phyloP scores from a whole-genome alignment of 495 filamentous ascomycete species.

The Xylaria bambusicola region DNA sequence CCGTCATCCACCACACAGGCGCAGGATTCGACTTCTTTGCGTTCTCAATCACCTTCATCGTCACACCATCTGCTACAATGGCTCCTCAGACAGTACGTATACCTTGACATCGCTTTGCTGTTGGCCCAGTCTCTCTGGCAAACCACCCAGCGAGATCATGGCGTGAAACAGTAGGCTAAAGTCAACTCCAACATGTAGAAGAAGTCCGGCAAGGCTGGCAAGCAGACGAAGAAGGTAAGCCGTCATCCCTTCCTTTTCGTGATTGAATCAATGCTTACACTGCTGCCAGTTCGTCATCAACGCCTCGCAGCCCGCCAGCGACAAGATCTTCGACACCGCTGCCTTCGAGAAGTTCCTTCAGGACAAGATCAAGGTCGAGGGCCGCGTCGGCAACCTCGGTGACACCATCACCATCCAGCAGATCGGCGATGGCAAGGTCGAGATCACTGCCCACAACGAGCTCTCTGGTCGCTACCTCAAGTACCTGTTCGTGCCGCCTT shows the following conservation, averaged over 20 bases:
- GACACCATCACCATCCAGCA: conserved; percentile 89
- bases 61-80: conserved; percentile 50
- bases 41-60: conserved; percentile 39
- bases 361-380: conserved; percentile 99
- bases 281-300: conserved; percentile 89
- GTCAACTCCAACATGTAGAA: conserved; percentile 60
- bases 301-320: conserved; percentile 91
- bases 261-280: conserved; percentile 22
- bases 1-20: conserved; percentile 32
- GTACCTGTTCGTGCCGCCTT: conserved; percentile 77
- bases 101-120: conserved; percentile 82
- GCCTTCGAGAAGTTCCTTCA: conserved; percentile 99
- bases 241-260: not conserved
- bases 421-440: conserved; percentile 91
- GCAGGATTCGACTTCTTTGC: conserved; percentile 69
- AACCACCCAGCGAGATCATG: conserved; percentile 41
- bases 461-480: conserved; percentile 99
- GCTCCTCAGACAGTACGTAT: conserved; percentile 75
- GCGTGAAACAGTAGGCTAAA: conserved; percentile 95
- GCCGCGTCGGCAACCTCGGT: conserved; percentile 96
- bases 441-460: conserved; percentile 94
- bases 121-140: conserved; percentile 54
- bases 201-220: conserved; percentile 62
- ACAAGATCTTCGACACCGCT: conserved; percentile 99
- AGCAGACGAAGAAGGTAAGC: conserved; percentile 65